Conservation (phyloP, 352 stramenopile species). For the Pythium dissotocum region DNA sequence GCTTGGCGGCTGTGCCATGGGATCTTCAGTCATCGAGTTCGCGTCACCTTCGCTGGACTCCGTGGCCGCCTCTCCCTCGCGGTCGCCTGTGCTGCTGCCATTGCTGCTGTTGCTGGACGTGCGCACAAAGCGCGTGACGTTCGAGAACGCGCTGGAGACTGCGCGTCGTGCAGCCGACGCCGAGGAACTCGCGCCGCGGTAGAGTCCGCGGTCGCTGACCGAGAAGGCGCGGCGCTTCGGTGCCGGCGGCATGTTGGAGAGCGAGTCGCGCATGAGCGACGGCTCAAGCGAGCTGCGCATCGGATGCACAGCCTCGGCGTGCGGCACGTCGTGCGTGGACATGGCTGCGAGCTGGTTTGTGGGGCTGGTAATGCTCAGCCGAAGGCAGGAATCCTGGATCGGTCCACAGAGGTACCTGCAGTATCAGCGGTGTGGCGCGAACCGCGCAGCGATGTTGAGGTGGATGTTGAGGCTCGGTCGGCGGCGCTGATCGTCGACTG, state of each 20-base stretch:
- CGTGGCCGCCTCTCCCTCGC: conserved; percentile 44
- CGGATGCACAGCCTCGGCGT: not conserved
- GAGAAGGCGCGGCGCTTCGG: conserved; percentile 60
- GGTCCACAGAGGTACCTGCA: not conserved
- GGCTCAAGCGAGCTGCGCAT: conserved; percentile 21
- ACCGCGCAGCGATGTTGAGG: not conserved
- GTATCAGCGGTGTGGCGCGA: not conserved
- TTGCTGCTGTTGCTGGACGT: conserved; percentile 20
- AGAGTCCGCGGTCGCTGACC: conserved; percentile 42
- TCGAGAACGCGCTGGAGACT: conserved; percentile 46
- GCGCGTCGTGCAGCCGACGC: conserved; percentile 34
- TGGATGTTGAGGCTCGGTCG: not conserved
- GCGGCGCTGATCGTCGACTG: conserved; percentile 16
- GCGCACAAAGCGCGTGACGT: conserved; percentile 33
- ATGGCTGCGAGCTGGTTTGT: not conserved
- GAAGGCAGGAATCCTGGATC: no score
- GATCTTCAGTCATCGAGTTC: conserved; percentile 15
- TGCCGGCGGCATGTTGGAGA: conserved; percentile 15
- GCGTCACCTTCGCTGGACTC: conserved; percentile 26
- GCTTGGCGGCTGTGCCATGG: conserved; percentile 8
- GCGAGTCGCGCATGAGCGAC: conserved; percentile 21
- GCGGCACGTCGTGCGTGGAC: conserved; percentile 1
- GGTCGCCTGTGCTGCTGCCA: conserved; percentile 33
- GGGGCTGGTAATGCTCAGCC: not conserved
- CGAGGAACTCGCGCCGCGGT: conserved; percentile 28